A percentile compares a stretch with the other conserved stretches of the same genome.
Evolutionary conservation across 2,329 filamentous ascomycete species (phyloP).

Genomic region (Monilinia vaccinii-corymbosi): DNA sequence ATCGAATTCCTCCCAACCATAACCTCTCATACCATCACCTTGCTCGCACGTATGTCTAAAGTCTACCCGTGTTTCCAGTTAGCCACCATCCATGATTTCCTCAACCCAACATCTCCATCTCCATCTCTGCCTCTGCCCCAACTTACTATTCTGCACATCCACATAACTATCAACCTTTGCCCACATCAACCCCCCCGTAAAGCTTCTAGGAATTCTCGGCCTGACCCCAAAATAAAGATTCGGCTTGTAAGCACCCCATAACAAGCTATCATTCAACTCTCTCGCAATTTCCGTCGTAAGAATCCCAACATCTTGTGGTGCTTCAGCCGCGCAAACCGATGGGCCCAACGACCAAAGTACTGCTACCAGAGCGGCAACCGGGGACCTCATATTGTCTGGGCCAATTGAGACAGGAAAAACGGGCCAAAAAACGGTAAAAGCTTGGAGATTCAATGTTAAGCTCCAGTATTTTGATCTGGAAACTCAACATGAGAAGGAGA

Average conservation of each 20-base stretch:
- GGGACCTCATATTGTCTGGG: slow-evolving; percentile 20
- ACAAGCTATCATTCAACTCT: slow-evolving; percentile 66
- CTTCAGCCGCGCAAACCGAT: slow-evolving; percentile 16
- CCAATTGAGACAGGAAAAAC: slow-evolving; percentile 9
- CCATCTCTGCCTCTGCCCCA: too few species aligned
- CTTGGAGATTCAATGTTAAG: background rate
- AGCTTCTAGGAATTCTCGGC: slow-evolving; percentile 69
- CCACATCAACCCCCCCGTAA: slow-evolving; percentile 84
- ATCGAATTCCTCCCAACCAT: slow-evolving; percentile 98
- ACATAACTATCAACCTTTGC: slow-evolving; percentile 70
- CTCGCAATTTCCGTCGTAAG: slow-evolving; percentile 30
- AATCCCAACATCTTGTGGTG: slow-evolving; percentile 18
- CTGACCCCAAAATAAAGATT: slow-evolving; percentile 92
- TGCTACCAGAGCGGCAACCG: slow-evolving; percentile 16
- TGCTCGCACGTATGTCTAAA: slow-evolving; percentile 96
- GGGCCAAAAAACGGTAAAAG: too few species aligned
- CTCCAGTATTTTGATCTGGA: slow-evolving; percentile 6
- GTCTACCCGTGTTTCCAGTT: slow-evolving; percentile 39
- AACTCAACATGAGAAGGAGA: slow-evolving; percentile 17
- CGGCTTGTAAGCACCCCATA: slow-evolving; percentile 93
- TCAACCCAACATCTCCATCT: background rate
- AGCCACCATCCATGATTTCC: slow-evolving; percentile 6
- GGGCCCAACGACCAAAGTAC: slow-evolving; percentile 2
- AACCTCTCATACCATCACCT: slow-evolving; percentile 84
- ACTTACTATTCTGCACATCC: slow-evolving; percentile 66